Conservation (phyloP, 1,139 yeast species). For the Magnusiomyces tetraspermus region DNA sequence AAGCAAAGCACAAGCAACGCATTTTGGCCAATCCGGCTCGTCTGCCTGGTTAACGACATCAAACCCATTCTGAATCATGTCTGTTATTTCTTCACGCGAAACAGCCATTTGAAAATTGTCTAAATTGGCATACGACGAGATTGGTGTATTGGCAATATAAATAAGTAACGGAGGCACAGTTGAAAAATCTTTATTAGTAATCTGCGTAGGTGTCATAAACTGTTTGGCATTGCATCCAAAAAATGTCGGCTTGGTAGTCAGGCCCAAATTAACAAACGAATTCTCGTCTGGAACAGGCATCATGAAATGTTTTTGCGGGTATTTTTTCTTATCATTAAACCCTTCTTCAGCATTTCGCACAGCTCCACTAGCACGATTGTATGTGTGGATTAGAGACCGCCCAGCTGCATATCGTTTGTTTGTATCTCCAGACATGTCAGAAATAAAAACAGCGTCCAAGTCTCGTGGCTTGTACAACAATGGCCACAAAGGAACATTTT, state of each 20-base stretch:
- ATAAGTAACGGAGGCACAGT: slow-evolving; percentile 62
- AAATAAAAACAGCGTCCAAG: slow-evolving; percentile 70
- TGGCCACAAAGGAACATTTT: slow-evolving; percentile 73
- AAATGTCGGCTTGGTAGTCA: slow-evolving; percentile 52
- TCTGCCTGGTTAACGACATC: slow-evolving; percentile 53
- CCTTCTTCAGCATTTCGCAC: slow-evolving; percentile 61
- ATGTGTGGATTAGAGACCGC: slow-evolving; percentile 52
- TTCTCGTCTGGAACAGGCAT: slow-evolving; percentile 25
- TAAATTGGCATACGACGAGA: slow-evolving; percentile 57
- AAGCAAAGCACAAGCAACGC: slow-evolving; percentile 84
- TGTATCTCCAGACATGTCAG: slow-evolving; percentile 84
- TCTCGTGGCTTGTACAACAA: slow-evolving; percentile 60
- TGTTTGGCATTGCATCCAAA: slow-evolving; percentile 77
- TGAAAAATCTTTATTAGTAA: slow-evolving; percentile 19
- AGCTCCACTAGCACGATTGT: slow-evolving; percentile 70
- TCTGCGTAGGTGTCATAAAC: slow-evolving; percentile 35
- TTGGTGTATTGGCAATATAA: slow-evolving; percentile 70
- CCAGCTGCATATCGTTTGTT: slow-evolving; percentile 48
- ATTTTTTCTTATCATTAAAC: slow-evolving; percentile 38
- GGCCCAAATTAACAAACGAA: slow-evolving; percentile 43
- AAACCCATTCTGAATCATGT: slow-evolving; percentile 73
- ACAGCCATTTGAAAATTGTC: slow-evolving; percentile 68
- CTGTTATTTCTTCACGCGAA: slow-evolving; percentile 47
- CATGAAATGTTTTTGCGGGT: slow-evolving; percentile 33
- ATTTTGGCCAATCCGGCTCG: slow-evolving; percentile 65